Conservation (phyloP, 2,329 filamentous ascomycete species). For the Aspergillus jensenii region DNA sequence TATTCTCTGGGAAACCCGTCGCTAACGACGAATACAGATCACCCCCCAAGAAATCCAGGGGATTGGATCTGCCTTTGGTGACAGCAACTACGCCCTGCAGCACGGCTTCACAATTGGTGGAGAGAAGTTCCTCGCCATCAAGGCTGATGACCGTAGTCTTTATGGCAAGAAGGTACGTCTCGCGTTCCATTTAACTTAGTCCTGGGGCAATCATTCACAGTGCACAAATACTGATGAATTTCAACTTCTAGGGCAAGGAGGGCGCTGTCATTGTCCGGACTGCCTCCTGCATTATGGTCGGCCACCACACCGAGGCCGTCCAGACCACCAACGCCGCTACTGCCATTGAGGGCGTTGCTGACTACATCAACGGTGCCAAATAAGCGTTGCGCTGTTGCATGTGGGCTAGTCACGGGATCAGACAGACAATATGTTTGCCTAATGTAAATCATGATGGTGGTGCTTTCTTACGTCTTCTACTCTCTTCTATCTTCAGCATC, state of each 20-base stretch:
- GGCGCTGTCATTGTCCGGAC: slow-evolving; percentile 85
- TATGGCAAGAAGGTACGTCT: slow-evolving; percentile 79
- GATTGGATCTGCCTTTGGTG: slow-evolving; percentile 54
- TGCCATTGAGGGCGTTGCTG: slow-evolving; percentile 78
- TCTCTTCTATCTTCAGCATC: slow-evolving; percentile 13
- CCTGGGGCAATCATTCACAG: not conserved
- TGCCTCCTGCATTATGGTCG: slow-evolving; percentile 81
- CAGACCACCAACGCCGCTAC: slow-evolving; percentile 73
- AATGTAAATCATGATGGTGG: slow-evolving; percentile 20
- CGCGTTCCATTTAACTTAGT: not conserved
- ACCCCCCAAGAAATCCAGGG: slow-evolving; percentile 56
- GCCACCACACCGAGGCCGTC: slow-evolving; percentile 74
- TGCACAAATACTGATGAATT: slow-evolving; percentile 5
- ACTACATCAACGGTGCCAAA: slow-evolving; percentile 67
- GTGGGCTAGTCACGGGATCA: slow-evolving; percentile 8
- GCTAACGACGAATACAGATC: slow-evolving; percentile 39
- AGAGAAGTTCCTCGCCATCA: slow-evolving; percentile 75
- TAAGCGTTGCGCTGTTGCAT: slow-evolving; percentile 16
- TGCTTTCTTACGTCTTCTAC: slow-evolving; percentile 9
- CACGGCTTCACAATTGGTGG: slow-evolving; percentile 73
- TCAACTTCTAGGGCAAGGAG: slow-evolving; percentile 63
- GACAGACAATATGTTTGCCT: slow-evolving; percentile 14
- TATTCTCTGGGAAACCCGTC: not conserved
- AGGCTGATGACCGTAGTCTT: slow-evolving; percentile 72
- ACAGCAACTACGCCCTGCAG: slow-evolving; percentile 48